phyloP scores from a whole-genome alignment of 2,329 filamentous ascomycete species.

The Chaetomiaceae sp. region DNA sequence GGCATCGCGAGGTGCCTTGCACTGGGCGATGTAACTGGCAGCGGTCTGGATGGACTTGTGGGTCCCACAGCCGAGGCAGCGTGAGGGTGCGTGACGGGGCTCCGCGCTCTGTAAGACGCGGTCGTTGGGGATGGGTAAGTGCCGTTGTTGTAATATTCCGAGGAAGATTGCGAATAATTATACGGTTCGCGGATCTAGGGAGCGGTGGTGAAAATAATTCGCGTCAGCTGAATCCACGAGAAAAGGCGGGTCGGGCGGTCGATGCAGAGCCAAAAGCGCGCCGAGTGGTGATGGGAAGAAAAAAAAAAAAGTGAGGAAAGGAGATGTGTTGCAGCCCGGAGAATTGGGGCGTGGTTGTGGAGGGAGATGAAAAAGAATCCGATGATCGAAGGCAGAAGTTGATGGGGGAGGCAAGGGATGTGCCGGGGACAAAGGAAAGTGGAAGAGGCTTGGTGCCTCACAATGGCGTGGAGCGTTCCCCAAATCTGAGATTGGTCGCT shows the following conservation, averaged over 20 bases:
- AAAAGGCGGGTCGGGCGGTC: slow-evolving; percentile 7
- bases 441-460: slow-evolving; percentile 14
- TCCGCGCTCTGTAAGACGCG: slow-evolving; percentile 43
- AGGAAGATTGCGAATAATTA: slow-evolving; percentile 38
- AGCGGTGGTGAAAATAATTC: slow-evolving; percentile 17
- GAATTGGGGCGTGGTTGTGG: not conserved
- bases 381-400: slow-evolving; percentile 7
- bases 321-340: not conserved
- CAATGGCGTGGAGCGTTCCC: slow-evolving; percentile 15
- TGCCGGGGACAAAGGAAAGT: slow-evolving; percentile 19
- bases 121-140: slow-evolving; percentile 41
- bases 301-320: slow-evolving; percentile 1
- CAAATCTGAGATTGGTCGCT: slow-evolving; percentile 27
- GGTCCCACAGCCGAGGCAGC: slow-evolving; percentile 36
- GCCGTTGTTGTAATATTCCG: slow-evolving; percentile 45
- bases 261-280: slow-evolving; percentile 10
- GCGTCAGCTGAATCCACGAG: slow-evolving; percentile 19
- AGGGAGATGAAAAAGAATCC: slow-evolving; percentile 1
- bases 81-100: slow-evolving; percentile 46
- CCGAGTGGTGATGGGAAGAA: not conserved
- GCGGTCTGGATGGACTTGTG: slow-evolving; percentile 40
- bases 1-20: slow-evolving; percentile 40
- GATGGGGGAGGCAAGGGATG: slow-evolving; percentile 4
- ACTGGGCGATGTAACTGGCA: slow-evolving; percentile 45
- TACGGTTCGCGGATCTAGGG: slow-evolving; percentile 48